These are phyloP conservation scores for Alternaria dauci DNA, from an alignment of 2,329 filamentous ascomycete genomes.

Conservation along the genomic window DNA sequence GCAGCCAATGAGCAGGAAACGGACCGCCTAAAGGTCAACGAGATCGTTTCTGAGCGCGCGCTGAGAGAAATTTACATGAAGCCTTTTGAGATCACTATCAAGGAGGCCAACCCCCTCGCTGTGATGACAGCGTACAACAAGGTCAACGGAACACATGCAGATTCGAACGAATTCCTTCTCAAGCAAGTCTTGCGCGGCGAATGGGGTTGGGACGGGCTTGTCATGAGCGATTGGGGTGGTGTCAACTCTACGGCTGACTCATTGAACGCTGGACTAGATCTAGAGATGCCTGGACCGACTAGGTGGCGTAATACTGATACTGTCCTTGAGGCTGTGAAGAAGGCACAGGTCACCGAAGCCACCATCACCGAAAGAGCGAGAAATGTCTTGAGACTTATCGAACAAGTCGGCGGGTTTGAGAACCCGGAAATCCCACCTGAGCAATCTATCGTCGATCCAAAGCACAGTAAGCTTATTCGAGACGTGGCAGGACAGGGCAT, in stretches of 20 bases:
- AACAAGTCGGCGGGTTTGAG: constrained; percentile 68
- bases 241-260: constrained; percentile 48
- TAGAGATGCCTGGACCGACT: constrained; percentile 57
- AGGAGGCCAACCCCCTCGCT: constrained; percentile 71
- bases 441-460: constrained; percentile 68
- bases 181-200: constrained; percentile 72
- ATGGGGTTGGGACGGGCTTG: constrained; percentile 76
- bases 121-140: constrained; percentile 80
- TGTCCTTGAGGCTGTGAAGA: constrained; percentile 55
- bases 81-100: constrained; percentile 74
- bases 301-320: constrained; percentile 75
- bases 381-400: constrained; percentile 68
- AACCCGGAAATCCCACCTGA: constrained; percentile 66
- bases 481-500: constrained; percentile 72
- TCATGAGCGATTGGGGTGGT: constrained; percentile 70
- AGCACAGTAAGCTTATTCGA: constrained; percentile 68
- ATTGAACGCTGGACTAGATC: constrained; percentile 48
- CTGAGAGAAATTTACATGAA: constrained; percentile 63
- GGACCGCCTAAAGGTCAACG: constrained; percentile 67
- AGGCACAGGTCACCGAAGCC: constrained; percentile 59
- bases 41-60: constrained; percentile 64
- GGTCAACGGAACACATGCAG: constrained; percentile 74
- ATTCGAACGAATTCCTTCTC: constrained; percentile 71
- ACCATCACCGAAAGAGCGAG: constrained; percentile 42
- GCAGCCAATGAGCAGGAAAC: constrained; percentile 74